phyloP scores from a whole-genome alignment of 257 asterid genomes.

The Solanum dulcamara region DNA sequence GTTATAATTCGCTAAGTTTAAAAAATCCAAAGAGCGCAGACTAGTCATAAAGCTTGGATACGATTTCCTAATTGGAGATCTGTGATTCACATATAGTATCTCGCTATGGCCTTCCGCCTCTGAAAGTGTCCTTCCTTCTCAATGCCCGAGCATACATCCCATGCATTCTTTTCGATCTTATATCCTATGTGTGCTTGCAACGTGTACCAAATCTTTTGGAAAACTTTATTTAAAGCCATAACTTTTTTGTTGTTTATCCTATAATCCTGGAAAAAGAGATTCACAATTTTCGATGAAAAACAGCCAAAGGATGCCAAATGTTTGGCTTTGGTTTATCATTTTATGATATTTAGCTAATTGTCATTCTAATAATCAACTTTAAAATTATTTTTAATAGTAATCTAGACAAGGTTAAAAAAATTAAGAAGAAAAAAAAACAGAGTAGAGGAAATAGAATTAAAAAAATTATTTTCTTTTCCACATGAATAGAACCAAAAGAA shows the following conservation, averaged over 20 bases:
- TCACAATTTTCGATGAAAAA: neutral
- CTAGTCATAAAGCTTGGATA: too few species aligned
- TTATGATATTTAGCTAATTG: neutral
- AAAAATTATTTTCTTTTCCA: neutral
- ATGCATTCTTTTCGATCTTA: too few species aligned
- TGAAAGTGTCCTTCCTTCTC: too few species aligned
- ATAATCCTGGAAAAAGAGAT: neutral
- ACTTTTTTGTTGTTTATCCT: neutral
- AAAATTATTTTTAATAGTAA: neutral
- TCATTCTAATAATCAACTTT: neutral
- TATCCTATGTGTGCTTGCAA: too few species aligned
- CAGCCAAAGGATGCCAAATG: neutral
- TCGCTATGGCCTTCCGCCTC: too few species aligned
- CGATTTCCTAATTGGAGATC: too few species aligned
- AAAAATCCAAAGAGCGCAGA: too few species aligned
- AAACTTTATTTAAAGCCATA: neutral
- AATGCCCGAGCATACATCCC: too few species aligned
- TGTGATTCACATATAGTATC: too few species aligned
- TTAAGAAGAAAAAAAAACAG: too few species aligned
- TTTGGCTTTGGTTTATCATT: neutral
- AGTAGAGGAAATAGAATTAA: neutral
- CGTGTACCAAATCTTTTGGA: too few species aligned
- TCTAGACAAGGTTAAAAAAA: neutral
- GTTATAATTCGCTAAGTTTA: too few species aligned
- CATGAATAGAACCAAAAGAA: neutral